Conservation (phyloP, 169 alveolate species). For the Haemoproteus tartakovskyi region DNA sequence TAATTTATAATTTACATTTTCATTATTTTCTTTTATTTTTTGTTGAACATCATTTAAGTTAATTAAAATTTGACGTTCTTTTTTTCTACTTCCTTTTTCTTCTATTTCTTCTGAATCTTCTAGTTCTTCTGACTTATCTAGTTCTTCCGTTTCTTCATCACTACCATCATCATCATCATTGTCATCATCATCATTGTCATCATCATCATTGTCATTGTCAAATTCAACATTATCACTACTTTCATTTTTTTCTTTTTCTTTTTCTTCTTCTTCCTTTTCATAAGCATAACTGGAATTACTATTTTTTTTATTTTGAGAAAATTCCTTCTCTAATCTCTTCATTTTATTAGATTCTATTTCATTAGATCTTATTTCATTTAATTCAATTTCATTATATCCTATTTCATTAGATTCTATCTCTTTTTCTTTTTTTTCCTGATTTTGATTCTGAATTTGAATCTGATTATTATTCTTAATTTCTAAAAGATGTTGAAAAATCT, state of each 20-base stretch:
- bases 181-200: not conserved
- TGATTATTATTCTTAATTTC: no score
- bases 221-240: not conserved
- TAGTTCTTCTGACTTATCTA: slow-evolving; percentile 13
- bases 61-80: not conserved
- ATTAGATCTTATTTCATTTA: not conserved
- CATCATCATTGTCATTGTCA: not conserved
- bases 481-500: no score
- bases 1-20: no score
- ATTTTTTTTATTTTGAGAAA: no score
- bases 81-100: slow-evolving; percentile 3
- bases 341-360: not conserved
- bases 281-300: not conserved
- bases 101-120: slow-evolving; percentile 29
- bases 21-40: slow-evolving; percentile 8
- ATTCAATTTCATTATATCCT: no score
- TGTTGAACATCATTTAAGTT: slow-evolving; percentile 4
- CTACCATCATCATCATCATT: not conserved
- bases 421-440: no score
- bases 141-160: slow-evolving; percentile 5
- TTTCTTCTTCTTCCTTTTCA: not conserved
- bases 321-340: not conserved
- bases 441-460: no score
- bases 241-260: not conserved
- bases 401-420: no score